Percentiles rank a stretch among this genome's conserved stretches.
Conservation (phyloP, 495 filamentous ascomycete species). For the Elasticomyces elasticus region DNA sequence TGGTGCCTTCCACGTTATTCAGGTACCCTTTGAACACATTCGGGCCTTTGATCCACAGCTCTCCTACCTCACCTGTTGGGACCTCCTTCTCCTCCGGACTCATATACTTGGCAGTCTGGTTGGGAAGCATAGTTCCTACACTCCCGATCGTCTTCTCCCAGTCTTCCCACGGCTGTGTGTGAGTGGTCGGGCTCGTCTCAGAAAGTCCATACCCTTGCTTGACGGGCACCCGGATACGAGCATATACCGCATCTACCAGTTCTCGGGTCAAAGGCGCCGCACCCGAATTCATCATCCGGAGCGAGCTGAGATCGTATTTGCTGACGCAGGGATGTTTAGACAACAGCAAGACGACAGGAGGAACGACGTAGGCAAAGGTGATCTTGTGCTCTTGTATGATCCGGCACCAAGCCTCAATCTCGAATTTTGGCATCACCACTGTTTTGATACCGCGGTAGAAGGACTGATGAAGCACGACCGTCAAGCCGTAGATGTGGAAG, state of each 20-base stretch:
- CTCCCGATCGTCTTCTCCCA: constrained; percentile 28
- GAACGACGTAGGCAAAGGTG: constrained; percentile 34
- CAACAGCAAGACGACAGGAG: constrained; percentile 35
- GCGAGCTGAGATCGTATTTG: constrained; percentile 29
- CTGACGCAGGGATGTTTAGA: constrained; percentile 32
- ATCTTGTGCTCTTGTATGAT: constrained; percentile 16
- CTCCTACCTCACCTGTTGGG: constrained; percentile 28
- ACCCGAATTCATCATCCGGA: constrained; percentile 33
- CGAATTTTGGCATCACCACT: constrained; percentile 29
- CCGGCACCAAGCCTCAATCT: constrained; percentile 14
- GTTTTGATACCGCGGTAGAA: constrained; percentile 22
- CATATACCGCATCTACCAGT: constrained; percentile 33
- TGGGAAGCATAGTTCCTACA: constrained; percentile 33
- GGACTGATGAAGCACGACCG: constrained; percentile 23
- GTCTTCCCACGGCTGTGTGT: constrained; percentile 28
- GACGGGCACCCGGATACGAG: constrained; percentile 25
- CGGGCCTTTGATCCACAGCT: constrained; percentile 32
- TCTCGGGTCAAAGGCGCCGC: constrained; percentile 33
- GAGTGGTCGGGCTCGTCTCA: constrained; percentile 32
- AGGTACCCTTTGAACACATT: constrained; percentile 36
- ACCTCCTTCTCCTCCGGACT: constrained; percentile 32
- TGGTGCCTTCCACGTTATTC: constrained; percentile 32
- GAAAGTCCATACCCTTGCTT: constrained; percentile 30
- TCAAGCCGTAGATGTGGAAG: constrained; percentile 40
- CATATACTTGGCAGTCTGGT: constrained; percentile 29